These are phyloP conservation scores for Boechera divaricarpa DNA, from an alignment of 345 rosid species.

Conservation along the genomic window DNA sequence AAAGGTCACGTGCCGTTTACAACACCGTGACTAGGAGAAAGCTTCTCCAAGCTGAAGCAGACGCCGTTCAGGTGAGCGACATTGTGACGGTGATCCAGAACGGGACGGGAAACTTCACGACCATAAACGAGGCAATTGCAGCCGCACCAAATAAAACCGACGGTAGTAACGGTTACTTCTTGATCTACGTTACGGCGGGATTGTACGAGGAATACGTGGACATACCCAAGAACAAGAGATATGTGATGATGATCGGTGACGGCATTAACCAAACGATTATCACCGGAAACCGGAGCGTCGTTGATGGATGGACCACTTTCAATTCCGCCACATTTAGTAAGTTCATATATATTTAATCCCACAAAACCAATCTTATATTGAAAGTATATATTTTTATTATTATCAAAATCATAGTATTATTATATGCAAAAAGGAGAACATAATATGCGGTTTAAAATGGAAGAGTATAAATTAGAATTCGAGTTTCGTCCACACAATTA, in stretches of 20 bases:
- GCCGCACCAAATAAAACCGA: conserved; percentile 76
- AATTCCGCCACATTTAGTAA: conserved; percentile 80
- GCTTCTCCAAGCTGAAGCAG: conserved; percentile 55
- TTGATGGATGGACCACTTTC: conserved; percentile 91
- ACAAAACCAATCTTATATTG: background rate
- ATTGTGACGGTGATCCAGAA: conserved; percentile 70
- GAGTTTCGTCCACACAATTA: conserved; percentile 22
- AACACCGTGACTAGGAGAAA: conserved; percentile 59
- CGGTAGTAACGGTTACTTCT: conserved; percentile 65
- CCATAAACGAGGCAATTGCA: conserved; percentile 71
- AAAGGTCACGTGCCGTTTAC: conserved; percentile 51
- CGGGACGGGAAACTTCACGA: conserved; percentile 76
- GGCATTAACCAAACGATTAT: conserved; percentile 85
- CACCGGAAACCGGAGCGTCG: conserved; percentile 84
- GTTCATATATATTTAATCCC: conserved; percentile 10
- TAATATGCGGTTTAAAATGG: conserved; percentile 1
- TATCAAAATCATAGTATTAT: background rate
- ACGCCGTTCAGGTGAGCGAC: conserved; percentile 54
- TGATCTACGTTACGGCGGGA: conserved; percentile 79
- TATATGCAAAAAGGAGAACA: background rate
- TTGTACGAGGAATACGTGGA: conserved; percentile 80
- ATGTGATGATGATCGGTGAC: conserved; percentile 89
- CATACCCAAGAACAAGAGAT: conserved; percentile 67
- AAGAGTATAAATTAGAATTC: conserved; percentile 1
- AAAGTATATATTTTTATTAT: background rate